phyloP scores from a whole-genome alignment of 495 filamentous ascomycete genomes.

The Clohesyomyces aquaticus region DNA sequence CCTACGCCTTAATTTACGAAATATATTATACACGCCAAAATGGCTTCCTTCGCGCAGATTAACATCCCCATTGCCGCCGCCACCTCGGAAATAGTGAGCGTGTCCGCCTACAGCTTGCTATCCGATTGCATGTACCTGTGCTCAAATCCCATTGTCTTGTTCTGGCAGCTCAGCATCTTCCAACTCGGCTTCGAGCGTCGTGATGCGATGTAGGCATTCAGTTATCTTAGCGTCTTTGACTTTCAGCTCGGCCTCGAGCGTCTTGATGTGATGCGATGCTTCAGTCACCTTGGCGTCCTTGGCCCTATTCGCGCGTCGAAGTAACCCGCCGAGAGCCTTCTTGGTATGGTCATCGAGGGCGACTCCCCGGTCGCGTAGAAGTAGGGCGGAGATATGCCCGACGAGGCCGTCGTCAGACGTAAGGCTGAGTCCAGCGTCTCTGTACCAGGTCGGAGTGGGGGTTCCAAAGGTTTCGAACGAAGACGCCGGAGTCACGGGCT shows the following conservation, averaged over 20 bases:
- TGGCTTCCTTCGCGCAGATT: too few species aligned
- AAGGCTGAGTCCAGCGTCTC: slow-evolving; percentile 14
- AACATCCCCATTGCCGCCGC: too few species aligned
- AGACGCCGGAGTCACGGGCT: slow-evolving; percentile 27
- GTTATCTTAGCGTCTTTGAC: slow-evolving; percentile 63
- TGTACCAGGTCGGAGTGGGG: slow-evolving; percentile 57
- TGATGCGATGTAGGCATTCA: slow-evolving; percentile 55
- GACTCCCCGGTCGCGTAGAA: slow-evolving; percentile 56
- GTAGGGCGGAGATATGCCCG: slow-evolving; percentile 53
- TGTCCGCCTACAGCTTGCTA: too few species aligned
- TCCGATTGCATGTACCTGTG: too few species aligned
- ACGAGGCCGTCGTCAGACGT: slow-evolving; percentile 52
- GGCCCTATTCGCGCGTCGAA: not conserved
- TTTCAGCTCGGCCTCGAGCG: slow-evolving; percentile 54
- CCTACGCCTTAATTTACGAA: too few species aligned
- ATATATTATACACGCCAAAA: too few species aligned
- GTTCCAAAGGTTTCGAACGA: slow-evolving; percentile 51
- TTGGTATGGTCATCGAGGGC: slow-evolving; percentile 46
- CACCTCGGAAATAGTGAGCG: too few species aligned
- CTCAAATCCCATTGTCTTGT: too few species aligned
- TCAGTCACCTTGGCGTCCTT: slow-evolving; percentile 17
- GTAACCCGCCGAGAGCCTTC: not conserved
- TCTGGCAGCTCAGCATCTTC: too few species aligned
- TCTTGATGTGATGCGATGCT: too few species aligned
- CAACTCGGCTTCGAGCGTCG: slow-evolving; percentile 56